Conservation (phyloP, 2,329 filamentous ascomycete genomes). For the Penicillium verrucosum region DNA sequence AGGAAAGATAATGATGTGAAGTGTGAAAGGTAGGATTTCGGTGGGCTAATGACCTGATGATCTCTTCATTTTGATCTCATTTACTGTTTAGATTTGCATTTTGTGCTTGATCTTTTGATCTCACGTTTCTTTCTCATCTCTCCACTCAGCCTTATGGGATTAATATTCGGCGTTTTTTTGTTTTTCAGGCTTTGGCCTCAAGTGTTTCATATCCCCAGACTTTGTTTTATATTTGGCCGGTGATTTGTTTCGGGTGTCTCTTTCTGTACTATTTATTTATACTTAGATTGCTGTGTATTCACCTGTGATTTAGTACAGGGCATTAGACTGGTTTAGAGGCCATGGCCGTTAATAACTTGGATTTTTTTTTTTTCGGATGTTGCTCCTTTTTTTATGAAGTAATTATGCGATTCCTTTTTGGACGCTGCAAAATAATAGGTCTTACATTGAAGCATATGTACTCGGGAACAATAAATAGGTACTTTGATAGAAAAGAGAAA, state of each 20-base stretch:
- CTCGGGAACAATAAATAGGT: not conserved
- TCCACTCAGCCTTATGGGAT: conserved; percentile 7
- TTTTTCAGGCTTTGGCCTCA: not conserved
- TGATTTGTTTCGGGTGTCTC: not conserved
- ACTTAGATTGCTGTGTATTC: not conserved
- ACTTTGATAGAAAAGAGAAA: not conserved
- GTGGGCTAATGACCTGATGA: conserved; percentile 3
- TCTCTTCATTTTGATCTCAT: conserved; percentile 1
- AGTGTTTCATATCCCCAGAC: not conserved
- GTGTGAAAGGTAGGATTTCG: not conserved
- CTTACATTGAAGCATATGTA: not conserved
- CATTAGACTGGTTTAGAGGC: not conserved
- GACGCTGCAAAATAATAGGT: not conserved
- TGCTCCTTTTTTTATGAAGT: not conserved
- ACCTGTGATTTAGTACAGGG: not conserved
- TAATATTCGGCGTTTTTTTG: not conserved
- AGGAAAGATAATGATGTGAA: not conserved
- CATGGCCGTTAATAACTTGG: not conserved
- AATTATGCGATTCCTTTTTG: not conserved
- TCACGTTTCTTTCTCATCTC: not conserved
- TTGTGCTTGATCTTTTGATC: not conserved
- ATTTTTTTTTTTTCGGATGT: not conserved
- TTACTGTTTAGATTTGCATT: conserved; percentile 5
- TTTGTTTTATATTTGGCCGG: not conserved
- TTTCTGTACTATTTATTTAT: not conserved